phyloP scores from a whole-genome alignment of 345 rosid species.

The Isatis tinctoria region DNA sequence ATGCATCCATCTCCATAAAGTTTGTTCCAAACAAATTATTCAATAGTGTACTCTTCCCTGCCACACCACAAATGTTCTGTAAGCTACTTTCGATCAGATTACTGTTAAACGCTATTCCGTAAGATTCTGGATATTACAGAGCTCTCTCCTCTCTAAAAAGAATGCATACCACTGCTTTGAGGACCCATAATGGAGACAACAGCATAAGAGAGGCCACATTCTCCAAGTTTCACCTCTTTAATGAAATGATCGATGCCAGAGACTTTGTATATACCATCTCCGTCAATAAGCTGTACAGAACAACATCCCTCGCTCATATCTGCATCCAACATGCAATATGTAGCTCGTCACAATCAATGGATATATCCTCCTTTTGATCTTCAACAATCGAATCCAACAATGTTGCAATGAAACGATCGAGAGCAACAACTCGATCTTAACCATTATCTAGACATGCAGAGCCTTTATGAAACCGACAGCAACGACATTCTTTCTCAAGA shows the following conservation, averaged over 20 bases:
- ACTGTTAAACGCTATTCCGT: background rate
- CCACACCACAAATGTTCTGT: constrained; percentile 27
- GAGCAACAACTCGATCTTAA: background rate
- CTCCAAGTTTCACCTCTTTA: constrained; percentile 60
- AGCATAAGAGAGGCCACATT: constrained; percentile 85
- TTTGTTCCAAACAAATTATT: constrained; percentile 82
- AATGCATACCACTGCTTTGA: constrained; percentile 80
- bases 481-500: background rate
- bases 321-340: constrained; percentile 26
- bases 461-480: background rate
- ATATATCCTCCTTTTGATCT: background rate
- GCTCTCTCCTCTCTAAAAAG: background rate
- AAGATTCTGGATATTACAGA: background rate
- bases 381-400: background rate
- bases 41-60: constrained; percentile 93
- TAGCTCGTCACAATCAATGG: background rate
- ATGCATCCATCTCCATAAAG: constrained; percentile 97
- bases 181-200: constrained; percentile 98
- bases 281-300: constrained; percentile 86
- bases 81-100: background rate
- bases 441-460: background rate
- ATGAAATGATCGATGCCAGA: constrained; percentile 58
- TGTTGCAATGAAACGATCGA: background rate
- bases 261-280: constrained; percentile 67
- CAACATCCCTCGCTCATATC: constrained; percentile 41